Conservation (phyloP, 75 land plant species). For the Adiantum capillusveneris region DNA sequence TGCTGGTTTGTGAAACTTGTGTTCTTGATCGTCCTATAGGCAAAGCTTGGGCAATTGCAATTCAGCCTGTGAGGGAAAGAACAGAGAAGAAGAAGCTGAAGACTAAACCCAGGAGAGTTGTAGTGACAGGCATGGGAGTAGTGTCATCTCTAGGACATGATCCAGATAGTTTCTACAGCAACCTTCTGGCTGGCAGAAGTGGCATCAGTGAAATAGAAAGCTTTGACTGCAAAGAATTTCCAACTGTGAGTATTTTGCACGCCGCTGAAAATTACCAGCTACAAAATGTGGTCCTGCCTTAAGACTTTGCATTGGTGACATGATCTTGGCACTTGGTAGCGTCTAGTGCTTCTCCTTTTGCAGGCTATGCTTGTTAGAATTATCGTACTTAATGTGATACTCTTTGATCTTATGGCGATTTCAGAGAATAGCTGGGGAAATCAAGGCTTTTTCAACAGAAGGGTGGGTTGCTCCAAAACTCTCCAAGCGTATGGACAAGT, state of each 20-base stretch:
- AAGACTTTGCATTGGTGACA: not conserved
- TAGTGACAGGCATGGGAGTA: slow-evolving; percentile 90
- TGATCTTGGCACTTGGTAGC: not conserved
- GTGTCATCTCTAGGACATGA: slow-evolving; percentile 72
- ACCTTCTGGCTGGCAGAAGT: slow-evolving; percentile 83
- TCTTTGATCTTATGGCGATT: too few species aligned
- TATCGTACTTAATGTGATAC: too few species aligned
- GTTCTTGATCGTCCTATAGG: slow-evolving; percentile 28
- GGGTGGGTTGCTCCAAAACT: slow-evolving; percentile 93
- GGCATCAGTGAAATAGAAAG: slow-evolving; percentile 81
- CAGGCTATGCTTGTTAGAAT: too few species aligned
- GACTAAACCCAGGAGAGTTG: slow-evolving; percentile 68
- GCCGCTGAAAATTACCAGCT: too few species aligned
- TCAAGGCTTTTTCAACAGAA: slow-evolving; percentile 80
- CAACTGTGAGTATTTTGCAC: slow-evolving; percentile 48
- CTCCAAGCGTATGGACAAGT: slow-evolving; percentile 84
- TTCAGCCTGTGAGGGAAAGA: slow-evolving; percentile 48
- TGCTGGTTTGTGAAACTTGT: too few species aligned
- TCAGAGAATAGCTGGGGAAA: slow-evolving; percentile 79
- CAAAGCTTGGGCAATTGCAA: slow-evolving; percentile 49
- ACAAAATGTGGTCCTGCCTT: too few species aligned
- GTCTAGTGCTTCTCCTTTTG: slow-evolving; percentile 15
- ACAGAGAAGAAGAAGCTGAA: slow-evolving; percentile 35
- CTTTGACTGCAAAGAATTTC: slow-evolving; percentile 76
- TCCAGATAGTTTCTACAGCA: slow-evolving; percentile 67